Conservation (phyloP, 805 yeast genomes). For the Metschnikowia lochheadii region DNA sequence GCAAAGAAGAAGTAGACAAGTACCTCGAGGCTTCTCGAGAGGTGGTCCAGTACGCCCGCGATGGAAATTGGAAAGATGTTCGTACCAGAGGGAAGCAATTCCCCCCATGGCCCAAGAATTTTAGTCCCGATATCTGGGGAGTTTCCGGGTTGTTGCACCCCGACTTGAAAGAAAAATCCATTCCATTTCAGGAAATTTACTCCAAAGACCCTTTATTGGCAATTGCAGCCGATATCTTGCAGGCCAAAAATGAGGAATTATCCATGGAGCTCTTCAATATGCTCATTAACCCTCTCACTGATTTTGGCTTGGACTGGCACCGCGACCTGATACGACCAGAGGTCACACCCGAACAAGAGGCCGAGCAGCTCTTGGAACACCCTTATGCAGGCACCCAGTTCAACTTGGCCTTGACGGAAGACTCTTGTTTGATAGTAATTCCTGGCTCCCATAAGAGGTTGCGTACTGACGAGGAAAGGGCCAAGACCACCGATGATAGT, state of each 20-base stretch:
- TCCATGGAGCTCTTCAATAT: conserved; percentile 49
- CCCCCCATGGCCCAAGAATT: conserved; percentile 54
- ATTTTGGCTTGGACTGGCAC: conserved; percentile 53
- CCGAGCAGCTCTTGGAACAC: conserved; percentile 30
- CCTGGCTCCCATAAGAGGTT: conserved; percentile 46
- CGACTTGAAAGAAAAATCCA: conserved; percentile 32
- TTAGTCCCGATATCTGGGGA: conserved; percentile 53
- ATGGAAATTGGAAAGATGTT: conserved; percentile 47
- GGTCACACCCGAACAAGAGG: conserved; percentile 43
- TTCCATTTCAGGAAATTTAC: conserved; percentile 39
- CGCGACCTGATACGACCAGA: conserved; percentile 48
- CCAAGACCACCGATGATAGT: conserved; percentile 31
- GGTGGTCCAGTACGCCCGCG: conserved; percentile 40
- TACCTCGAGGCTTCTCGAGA: conserved; percentile 35
- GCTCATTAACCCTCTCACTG: conserved; percentile 50
- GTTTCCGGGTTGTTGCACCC: conserved; percentile 47
- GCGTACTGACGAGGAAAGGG: conserved; percentile 43
- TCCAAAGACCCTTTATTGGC: conserved; percentile 35
- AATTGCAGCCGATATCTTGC: conserved; percentile 42
- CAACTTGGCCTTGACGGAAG: conserved; percentile 46
- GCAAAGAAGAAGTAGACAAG: conserved; percentile 34
- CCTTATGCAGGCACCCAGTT: conserved; percentile 49
- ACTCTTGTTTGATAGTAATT: conserved; percentile 44
- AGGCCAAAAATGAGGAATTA: conserved; percentile 30
- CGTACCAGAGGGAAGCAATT: conserved; percentile 51